Percentiles rank a stretch among this genome's conserved stretches.
These are phyloP conservation scores for Eucalyptus cloeziana DNA, from an alignment of 345 rosid genomes.

Conservation along the genomic window DNA sequence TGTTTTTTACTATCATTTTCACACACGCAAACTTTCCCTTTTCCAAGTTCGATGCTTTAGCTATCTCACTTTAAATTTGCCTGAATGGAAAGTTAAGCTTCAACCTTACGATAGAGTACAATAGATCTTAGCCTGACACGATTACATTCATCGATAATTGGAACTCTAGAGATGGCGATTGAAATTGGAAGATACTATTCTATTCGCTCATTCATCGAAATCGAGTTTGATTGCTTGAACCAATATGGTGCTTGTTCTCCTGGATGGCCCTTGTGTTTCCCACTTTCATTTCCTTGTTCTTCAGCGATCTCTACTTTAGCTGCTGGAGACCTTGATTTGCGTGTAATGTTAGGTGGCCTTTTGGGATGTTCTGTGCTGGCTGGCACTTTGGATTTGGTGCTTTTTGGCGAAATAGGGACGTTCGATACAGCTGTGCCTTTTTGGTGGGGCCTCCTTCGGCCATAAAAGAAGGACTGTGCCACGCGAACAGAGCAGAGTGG, in stretches of 20 bases:
- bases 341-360: neutral
- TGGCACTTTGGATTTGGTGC: neutral
- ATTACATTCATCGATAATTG: neutral
- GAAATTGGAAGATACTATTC: neutral
- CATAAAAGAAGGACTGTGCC: neutral
- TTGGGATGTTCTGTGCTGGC: neutral
- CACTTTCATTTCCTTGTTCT: neutral
- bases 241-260: neutral
- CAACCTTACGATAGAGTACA: neutral
- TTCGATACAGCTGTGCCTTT: neutral
- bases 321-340: neutral
- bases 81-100: neutral
- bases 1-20: neutral
- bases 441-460: neutral
- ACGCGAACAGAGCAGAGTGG: neutral
- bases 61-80: neutral
- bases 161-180: neutral
- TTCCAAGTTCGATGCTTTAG: neutral
- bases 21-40: neutral
- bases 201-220: neutral
- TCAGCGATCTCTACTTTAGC: neutral
- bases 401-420: neutral
- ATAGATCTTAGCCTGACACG: fast-evolving
- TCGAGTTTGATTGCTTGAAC: neutral
- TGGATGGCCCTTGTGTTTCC: neutral